Percentiles rank a stretch among this genome's conserved stretches.
Evolutionary conservation across 345 rosid genomes (phyloP).

Genomic region (Mangifera indica): DNA sequence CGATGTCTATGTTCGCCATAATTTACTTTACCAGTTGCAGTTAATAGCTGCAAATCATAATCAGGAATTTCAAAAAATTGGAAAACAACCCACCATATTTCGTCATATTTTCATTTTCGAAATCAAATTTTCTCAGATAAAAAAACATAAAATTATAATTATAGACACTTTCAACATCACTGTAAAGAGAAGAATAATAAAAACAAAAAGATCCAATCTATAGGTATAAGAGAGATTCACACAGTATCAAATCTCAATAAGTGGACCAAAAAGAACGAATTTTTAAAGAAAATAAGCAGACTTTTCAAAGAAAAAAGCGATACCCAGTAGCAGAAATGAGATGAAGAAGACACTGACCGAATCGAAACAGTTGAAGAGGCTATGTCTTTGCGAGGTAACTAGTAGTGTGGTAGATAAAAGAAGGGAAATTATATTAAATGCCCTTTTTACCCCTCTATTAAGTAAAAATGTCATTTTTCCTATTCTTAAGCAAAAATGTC

Average conservation of each 20-base stretch:
- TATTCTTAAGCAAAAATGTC: too few relatives aligned
- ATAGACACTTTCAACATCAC: not conserved
- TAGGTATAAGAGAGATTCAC: not conserved
- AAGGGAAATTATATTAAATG: too few relatives aligned
- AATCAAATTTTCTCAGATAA: not conserved
- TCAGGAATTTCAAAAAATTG: not conserved
- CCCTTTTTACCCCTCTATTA: too few relatives aligned
- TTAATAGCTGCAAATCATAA: not conserved
- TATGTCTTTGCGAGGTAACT: too few relatives aligned
- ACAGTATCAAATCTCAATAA: not conserved
- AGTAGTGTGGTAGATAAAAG: not conserved
- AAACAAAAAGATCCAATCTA: not conserved
- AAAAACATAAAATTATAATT: not conserved
- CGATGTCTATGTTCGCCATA: conserved; percentile 88
- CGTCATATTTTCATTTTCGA: not conserved
- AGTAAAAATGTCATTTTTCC: too few relatives aligned
- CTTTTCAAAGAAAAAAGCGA: too few relatives aligned
- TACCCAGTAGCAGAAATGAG: too few relatives aligned
- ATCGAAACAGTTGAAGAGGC: too few relatives aligned
- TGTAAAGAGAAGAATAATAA: not conserved
- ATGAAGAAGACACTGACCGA: too few relatives aligned
- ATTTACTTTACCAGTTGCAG: not conserved
- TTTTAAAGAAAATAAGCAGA: too few relatives aligned
- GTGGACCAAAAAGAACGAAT: too few relatives aligned
- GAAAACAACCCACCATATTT: not conserved